phyloP scores from a whole-genome alignment of 140 eudicot genomes.

The Erigeron philadelphicus region DNA sequence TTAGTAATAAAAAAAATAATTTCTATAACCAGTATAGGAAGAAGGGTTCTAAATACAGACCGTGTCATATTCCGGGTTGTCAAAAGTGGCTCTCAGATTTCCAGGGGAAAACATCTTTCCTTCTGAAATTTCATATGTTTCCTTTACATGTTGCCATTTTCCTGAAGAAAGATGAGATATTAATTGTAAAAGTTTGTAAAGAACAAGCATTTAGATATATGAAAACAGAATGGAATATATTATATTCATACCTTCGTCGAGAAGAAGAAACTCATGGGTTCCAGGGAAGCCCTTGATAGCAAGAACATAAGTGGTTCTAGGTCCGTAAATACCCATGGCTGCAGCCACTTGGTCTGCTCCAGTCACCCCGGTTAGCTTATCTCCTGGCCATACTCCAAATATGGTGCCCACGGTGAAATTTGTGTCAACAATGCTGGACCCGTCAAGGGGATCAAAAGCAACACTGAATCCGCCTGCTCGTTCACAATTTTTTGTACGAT shows the following conservation, averaged over 20 bases:
- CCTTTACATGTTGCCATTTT: conserved; percentile 98
- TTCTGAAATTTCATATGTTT: conserved; percentile 87
- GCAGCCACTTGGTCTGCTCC: conserved; percentile 97
- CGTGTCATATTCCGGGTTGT: conserved; percentile 87
- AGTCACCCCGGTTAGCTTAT: conserved; percentile 86
- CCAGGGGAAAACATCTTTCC: conserved; percentile 99
- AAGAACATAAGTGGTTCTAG: conserved; percentile 90
- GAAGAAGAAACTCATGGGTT: conserved; percentile 93
- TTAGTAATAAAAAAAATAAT: not conserved
- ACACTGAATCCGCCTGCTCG: conserved; percentile 94
- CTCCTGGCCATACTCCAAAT: conserved; percentile 99
- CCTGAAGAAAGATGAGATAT: conserved; percentile 36
- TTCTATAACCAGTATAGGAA: conserved; percentile 5
- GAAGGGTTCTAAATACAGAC: conserved; percentile 25
- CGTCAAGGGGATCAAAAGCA: conserved; percentile 98
- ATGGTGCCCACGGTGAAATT: conserved; percentile 98
- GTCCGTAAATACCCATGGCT: conserved; percentile 99
- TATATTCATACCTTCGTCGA: conserved; percentile 71
- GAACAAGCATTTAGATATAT: not conserved
- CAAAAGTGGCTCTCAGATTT: conserved; percentile 87
- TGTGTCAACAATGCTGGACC: conserved; percentile 98
- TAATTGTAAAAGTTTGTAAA: not conserved
- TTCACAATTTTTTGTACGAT: not conserved
- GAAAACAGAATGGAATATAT: not conserved
- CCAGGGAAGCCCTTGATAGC: conserved; percentile 89